Percentiles rank a stretch among this genome's conserved stretches.
Evolutionary conservation across 1,139 yeast species (phyloP).

Genomic region (Yamadazyma pseudoaaseri): DNA sequence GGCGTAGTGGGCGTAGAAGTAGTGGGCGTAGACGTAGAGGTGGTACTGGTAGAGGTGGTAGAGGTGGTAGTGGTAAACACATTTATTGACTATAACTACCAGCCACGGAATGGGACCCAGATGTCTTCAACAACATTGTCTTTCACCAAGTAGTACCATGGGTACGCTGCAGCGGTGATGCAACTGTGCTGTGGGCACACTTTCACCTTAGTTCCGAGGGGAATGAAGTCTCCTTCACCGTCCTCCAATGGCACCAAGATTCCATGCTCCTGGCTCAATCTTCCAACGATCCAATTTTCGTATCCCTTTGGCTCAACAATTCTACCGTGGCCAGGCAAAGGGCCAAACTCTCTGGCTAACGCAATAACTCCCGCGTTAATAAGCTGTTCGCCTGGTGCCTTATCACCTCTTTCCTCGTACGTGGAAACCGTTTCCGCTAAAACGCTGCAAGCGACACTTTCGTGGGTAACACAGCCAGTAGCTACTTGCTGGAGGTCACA

Average conservation of each 20-base stretch:
- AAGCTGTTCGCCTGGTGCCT: slow-evolving; percentile 57
- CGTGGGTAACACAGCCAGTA: slow-evolving; percentile 53
- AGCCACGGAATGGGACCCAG: slow-evolving; percentile 71
- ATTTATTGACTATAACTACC: too few relatives aligned
- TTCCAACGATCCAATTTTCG: slow-evolving; percentile 54
- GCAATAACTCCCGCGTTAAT: slow-evolving; percentile 75
- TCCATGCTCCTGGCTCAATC: slow-evolving; percentile 67
- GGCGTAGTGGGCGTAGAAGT: too few relatives aligned
- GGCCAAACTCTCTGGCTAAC: slow-evolving; percentile 61
- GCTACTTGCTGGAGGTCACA: slow-evolving; percentile 76
- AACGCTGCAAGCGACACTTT: slow-evolving; percentile 55
- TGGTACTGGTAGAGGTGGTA: too few relatives aligned
- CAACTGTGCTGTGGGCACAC: slow-evolving; percentile 75
- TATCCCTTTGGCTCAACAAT: slow-evolving; percentile 33
- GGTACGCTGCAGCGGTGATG: slow-evolving; percentile 65
- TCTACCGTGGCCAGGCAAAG: slow-evolving; percentile 50
- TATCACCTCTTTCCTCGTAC: slow-evolving; percentile 51
- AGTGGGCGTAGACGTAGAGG: too few relatives aligned
- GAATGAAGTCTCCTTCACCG: slow-evolving; percentile 32
- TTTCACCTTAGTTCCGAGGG: slow-evolving; percentile 53
- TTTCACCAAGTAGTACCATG: slow-evolving; percentile 57
- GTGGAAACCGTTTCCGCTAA: slow-evolving; percentile 64
- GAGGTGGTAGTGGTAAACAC: too few relatives aligned
- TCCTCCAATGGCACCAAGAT: slow-evolving; percentile 42
- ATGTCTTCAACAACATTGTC: slow-evolving; percentile 55